Evolutionary conservation across 1,139 yeast genomes (phyloP).

Genomic region (Saccharomyces pastorianus): DNA sequence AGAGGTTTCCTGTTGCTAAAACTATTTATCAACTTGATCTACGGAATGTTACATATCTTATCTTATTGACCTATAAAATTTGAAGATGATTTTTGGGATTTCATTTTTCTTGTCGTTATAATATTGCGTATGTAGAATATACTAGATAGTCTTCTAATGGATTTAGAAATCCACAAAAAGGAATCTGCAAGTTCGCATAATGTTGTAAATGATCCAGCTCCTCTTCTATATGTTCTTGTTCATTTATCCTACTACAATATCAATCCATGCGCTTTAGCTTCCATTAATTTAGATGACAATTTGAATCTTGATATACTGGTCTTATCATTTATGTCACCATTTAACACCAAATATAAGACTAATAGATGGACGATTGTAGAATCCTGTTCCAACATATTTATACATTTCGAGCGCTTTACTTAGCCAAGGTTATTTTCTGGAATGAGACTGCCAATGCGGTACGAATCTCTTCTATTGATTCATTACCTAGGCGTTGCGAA

Average conservation of each 20-base stretch:
- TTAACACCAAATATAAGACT: not conserved
- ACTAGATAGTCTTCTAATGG: too few relatives aligned
- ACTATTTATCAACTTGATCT: not conserved
- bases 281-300: not conserved
- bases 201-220: not conserved
- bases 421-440: too few relatives aligned
- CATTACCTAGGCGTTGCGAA: too few relatives aligned
- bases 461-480: too few relatives aligned
- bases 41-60: not conserved
- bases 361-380: too few relatives aligned
- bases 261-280: not conserved
- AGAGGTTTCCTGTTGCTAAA: not conserved
- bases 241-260: too few relatives aligned
- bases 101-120: not conserved
- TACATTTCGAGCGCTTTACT: too few relatives aligned
- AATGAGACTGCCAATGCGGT: too few relatives aligned
- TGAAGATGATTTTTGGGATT: not conserved
- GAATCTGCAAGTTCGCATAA: too few relatives aligned
- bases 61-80: not conserved
- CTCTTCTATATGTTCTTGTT: not conserved
- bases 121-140: too few relatives aligned
- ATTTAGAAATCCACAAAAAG: too few relatives aligned
- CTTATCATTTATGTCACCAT: not conserved
- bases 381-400: not conserved
- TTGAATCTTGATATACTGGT: not conserved